Evolutionary conservation across 1,284 basidiomycete genomes (phyloP).

Genomic region (Cryptococcus sp.): DNA sequence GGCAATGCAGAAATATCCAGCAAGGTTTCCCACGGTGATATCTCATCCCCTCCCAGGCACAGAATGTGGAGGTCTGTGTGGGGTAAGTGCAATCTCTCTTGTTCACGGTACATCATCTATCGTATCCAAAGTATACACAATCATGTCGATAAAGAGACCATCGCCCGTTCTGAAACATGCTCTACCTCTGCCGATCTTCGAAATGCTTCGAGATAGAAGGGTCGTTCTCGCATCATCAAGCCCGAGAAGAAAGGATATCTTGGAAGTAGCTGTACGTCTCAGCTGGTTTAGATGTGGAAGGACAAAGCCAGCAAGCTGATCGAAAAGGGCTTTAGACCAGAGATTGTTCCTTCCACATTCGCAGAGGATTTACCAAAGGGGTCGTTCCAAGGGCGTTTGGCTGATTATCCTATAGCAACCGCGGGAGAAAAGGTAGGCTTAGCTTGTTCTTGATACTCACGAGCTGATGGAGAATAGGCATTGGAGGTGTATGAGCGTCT

Average conservation of each 20-base stretch:
- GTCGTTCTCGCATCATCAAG: slow-evolving; percentile 81
- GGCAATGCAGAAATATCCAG: background rate
- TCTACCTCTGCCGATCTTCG: slow-evolving; percentile 63
- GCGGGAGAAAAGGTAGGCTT: slow-evolving; percentile 69
- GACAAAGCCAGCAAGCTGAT: background rate
- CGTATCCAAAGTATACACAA: no score
- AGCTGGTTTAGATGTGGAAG: background rate
- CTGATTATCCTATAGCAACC: slow-evolving; percentile 91
- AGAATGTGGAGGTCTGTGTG: background rate
- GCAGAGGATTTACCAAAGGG: slow-evolving; percentile 70
- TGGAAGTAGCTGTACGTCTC: slow-evolving; percentile 66
- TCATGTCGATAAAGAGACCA: slow-evolving; percentile 8
- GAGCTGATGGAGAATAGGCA: slow-evolving; percentile 49
- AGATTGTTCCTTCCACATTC: slow-evolving; percentile 84
- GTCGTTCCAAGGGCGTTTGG: slow-evolving; percentile 65
- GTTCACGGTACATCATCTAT: no score
- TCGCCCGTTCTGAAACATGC: slow-evolving; percentile 63
- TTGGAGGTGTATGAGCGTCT: slow-evolving; percentile 87
- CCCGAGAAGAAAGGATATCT: slow-evolving; percentile 78
- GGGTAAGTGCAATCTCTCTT: no score
- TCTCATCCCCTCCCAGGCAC: background rate
- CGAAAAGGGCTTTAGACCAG: slow-evolving; percentile 73
- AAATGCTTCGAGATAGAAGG: slow-evolving; percentile 64
- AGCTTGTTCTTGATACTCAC: background rate
- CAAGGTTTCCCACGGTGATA: background rate